Evolutionary conservation across 208 protist species (phyloP), one percentile per base, ranked within the genome.

Genomic region (Herpetomonas muscarum): DNA sequence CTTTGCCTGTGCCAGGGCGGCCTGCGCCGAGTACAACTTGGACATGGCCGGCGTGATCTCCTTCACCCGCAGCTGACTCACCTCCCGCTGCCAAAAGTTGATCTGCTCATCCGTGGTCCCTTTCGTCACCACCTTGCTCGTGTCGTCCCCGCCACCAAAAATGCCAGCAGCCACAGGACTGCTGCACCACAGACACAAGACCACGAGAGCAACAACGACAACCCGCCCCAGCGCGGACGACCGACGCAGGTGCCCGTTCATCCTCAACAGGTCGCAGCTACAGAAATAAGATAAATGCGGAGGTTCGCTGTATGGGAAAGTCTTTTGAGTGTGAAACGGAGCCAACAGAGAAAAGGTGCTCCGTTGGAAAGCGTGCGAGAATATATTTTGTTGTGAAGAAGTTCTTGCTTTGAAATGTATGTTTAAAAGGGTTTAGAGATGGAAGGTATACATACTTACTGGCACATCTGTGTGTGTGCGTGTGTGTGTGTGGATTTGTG

Each of bases 21-120:
- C 48, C 39, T 82, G 60, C 3, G 78, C 63, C 31, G 60, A 24
- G 61, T 83, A 70, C 17, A 91, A 55, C 15, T 68, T 70, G 1
- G 47, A 13, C 42, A 76, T 52, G 10, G 78, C 79, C 19, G 47
- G 34, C 15, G 60, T 19, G 48, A 90, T 58, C 17, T 79, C 65
- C 1, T 70, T 73, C 12, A 46, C 32, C 2, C 70, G 75, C 24
- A 93, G 61, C 26, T 68, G 32, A 4, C 58, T 19, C 10, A 84
- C 39, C 61, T 91, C 74, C 5, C 46, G 29, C 45, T 90, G 74
- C 81, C 72, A 86, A 49, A 89, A 87, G 1, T 55, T 21, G 31
- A 89, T 87, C 61, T 93, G 78, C 9, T 85, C 72, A 10, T 84
- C 54, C 13, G 61, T 76, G 51, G 55, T 79, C 7, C 74, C 68